Base-by-base conservation (phyloP, 257 asterid genomes). In the Nicotiana tabacum region DNA sequence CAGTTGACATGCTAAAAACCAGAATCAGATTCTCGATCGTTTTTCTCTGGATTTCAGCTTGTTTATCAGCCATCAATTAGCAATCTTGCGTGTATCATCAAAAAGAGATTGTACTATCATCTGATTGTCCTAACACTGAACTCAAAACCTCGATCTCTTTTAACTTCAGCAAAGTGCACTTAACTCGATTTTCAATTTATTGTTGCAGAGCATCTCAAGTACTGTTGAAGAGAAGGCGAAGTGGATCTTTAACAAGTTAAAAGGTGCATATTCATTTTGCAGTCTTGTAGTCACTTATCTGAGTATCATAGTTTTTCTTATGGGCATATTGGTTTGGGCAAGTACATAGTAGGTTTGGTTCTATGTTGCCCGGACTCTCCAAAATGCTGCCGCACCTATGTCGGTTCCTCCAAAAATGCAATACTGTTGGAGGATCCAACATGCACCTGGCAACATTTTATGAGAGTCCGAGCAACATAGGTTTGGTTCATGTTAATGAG, bases 171-270 rank as follows among this genome's bases (percentile, higher is more conserved):
- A 21, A 74, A 10, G 18, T 29, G 17, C 60, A 37, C 30, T 24
- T 27, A 53, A 35, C 67, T 78, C 1, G 1, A 78, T 6, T 27
- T 2, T 46, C n/a, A 13, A 6, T 53, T 76, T 84, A 60, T 79
- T 37, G 13, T 83, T 82, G 4, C 95, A 96, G 99, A 89, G 90
- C 30, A 83, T 95, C 67, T 92, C 99, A 9, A 95, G 62, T 86
- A 90, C 99, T 0, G 96, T 95, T 17, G 99, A 95, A 85, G 98
- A 96, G 90, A 96, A 92, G 91, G 99, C 98, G 6, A 96, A 94
- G 88, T 92, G 97, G 97, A 77, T 96, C 77, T 96, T 96, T 95
- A 90, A 94, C 93, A 96, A 94, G 89, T 97, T 96, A 87, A 96
- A 96, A 94, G 99, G 99, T 95, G 82, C 6, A 66, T 48, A 37